Evolutionary conservation across 2,329 filamentous ascomycete species (phyloP), one percentile per base, ranked within the genome.

Genomic region (Fusarium cicatricum): DNA sequence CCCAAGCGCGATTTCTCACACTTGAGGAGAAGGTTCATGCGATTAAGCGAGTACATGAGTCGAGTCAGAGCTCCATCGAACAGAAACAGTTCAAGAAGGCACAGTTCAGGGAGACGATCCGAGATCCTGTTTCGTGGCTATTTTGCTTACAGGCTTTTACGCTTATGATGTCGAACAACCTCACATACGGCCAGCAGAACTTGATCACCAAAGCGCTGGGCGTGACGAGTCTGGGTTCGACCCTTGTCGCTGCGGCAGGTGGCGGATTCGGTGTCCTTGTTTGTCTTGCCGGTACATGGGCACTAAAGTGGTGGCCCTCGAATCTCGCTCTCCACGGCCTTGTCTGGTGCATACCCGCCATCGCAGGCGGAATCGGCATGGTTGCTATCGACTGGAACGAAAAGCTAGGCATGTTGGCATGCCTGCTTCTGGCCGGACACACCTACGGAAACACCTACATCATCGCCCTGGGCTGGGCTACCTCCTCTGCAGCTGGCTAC

Each of bases 11-110:
- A 4, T 75, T 75, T 36, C 71, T 77, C 56, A 71, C 71, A 11
- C 57, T 72, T 2, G 76, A 79, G 39, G 77, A 78, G 49, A 70
- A 69, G 9, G 72, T 74, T 7, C 76, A 77, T 32, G 73, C 75
- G 1, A 69, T 73, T 19, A 64, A 56, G 6, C 62, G 69, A 2
- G 67, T 73, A 6, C 71, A 73, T 49, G 60, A 60, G 12, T 64
- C 71, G 5, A 67, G 60, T 12, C 68, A 69, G 48, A 72, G 71
- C 42, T 69, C 69, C 12, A 74, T 75, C 44, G 72, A 74, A 61
- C 67, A 73, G 41, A 75, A 74, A 52, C 70, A 68, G 17, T 75
- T 75, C 58, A 74, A 75, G 41, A 63, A 59, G 41, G 47, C 61
- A 2, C 71, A 73, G 8, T 66, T 73, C 12, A 33, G 61, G 8